These are phyloP conservation scores for Candida coquimbonensis DNA, from an alignment of 805 yeast species.

Conservation along the genomic window DNA sequence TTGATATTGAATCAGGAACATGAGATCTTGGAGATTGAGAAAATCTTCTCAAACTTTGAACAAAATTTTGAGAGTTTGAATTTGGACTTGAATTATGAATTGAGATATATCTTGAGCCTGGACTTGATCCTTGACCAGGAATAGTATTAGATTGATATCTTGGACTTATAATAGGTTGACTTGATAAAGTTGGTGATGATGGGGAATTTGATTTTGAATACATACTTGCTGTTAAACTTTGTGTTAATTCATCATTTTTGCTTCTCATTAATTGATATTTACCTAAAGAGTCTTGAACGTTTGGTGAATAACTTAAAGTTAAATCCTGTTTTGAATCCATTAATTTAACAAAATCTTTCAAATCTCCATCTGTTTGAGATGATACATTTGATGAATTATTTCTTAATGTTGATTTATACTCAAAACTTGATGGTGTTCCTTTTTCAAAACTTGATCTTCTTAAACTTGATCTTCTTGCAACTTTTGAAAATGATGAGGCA, in stretches of 20 bases:
- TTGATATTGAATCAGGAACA: conserved; percentile 24
- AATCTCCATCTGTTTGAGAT: conserved; percentile 41
- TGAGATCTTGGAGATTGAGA: conserved; percentile 29
- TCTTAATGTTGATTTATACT: conserved; percentile 3
- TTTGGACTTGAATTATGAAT: background rate
- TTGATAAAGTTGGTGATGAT: background rate
- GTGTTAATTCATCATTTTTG: conserved; percentile 49
- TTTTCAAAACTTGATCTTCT: conserved; percentile 26
- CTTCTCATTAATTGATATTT: conserved; percentile 45
- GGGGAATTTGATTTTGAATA: conserved; percentile 19
- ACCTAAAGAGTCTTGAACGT: conserved; percentile 39
- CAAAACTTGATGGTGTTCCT: conserved; percentile 25
- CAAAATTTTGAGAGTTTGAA: background rate
- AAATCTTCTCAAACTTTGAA: conserved; percentile 10
- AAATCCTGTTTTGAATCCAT: conserved; percentile 59
- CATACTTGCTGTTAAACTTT: conserved; percentile 47
- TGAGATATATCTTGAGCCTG: background rate
- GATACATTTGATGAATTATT: background rate
- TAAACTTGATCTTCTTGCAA: conserved; percentile 43
- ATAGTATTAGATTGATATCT: background rate
- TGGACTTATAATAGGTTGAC: background rate
- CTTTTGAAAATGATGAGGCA: conserved; percentile 68
- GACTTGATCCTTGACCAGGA: background rate
- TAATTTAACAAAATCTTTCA: conserved; percentile 64
- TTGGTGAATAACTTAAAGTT: conserved; percentile 25